Conservation (phyloP, 805 yeast genomes). For the Wickerhamiella lipophila region DNA sequence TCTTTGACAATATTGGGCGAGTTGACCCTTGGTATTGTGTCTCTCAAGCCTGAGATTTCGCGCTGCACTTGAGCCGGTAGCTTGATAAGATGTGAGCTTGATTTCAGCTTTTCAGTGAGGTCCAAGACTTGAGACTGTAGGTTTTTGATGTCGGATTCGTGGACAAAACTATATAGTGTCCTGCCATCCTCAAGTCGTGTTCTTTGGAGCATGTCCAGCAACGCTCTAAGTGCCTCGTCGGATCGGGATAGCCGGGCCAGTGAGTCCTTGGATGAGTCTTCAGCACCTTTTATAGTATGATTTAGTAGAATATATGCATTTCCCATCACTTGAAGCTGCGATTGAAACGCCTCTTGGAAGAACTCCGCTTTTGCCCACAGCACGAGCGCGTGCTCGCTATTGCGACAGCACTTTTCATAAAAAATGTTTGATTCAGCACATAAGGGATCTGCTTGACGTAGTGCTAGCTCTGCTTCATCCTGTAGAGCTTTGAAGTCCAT, state of each 20-base stretch:
- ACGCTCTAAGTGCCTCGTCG: constrained; percentile 16
- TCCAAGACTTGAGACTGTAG: constrained; percentile 14
- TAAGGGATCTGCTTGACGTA: constrained; percentile 38
- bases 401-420: constrained; percentile 23
- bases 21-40: constrained; percentile 14
- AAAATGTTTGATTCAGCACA: constrained; percentile 40
- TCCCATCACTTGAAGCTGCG: constrained; percentile 32
- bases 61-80: constrained; percentile 16
- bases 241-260: constrained; percentile 13
- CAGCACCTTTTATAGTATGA: constrained; percentile 21
- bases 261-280: constrained; percentile 11
- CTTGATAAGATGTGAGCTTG: constrained; percentile 11
- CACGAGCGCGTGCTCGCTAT: constrained; percentile 33
- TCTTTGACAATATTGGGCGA: constrained; percentile 26
- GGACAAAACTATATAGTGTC: constrained; percentile 18
- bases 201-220: constrained; percentile 15
- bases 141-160: constrained; percentile 15
- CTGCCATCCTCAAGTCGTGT: constrained; percentile 15
- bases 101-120: constrained; percentile 13
- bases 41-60: constrained; percentile 16
- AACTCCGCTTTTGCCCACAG: constrained; percentile 35
- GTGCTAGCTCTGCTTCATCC: constrained; percentile 36
- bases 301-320: constrained; percentile 29
- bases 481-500: constrained; percentile 39
- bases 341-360: constrained; percentile 34